These are phyloP conservation scores for Psilocybe subaeruginosa DNA, from an alignment of 768 basidiomycete genomes.

Conservation along the genomic window DNA sequence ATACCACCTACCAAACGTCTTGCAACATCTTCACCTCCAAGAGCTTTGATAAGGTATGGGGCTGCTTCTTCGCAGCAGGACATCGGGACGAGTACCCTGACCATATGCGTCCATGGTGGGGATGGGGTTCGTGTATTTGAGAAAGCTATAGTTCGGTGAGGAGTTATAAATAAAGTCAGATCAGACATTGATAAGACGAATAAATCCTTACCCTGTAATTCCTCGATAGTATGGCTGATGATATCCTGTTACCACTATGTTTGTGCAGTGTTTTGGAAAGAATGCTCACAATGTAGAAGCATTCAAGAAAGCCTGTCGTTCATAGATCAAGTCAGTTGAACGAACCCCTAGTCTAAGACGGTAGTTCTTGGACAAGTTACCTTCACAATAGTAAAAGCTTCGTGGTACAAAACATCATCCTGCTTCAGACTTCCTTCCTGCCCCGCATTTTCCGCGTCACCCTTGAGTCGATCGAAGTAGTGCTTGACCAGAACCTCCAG, in stretches of 20 bases:
- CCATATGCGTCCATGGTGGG: slow-evolving; percentile 81
- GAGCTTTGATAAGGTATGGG: slow-evolving; percentile 65
- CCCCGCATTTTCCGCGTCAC: slow-evolving; percentile 37
- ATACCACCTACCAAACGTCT: slow-evolving; percentile 81
- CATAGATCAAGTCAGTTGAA: background rate
- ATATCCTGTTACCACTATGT: background rate
- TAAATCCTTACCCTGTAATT: slow-evolving; percentile 57
- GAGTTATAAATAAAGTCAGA: background rate
- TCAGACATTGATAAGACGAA: background rate
- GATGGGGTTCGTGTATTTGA: slow-evolving; percentile 82
- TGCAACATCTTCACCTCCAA: slow-evolving; percentile 82
- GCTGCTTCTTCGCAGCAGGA: slow-evolving; percentile 79
- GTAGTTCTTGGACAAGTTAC: slow-evolving; percentile 30
- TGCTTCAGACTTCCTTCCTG: slow-evolving; percentile 55
- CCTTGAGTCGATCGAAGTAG: slow-evolving; percentile 71
- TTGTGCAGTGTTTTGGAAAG: background rate
- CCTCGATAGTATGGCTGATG: slow-evolving; percentile 80
- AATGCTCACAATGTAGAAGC: slow-evolving; percentile 64
- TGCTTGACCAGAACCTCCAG: slow-evolving; percentile 84
- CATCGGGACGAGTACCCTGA: slow-evolving; percentile 73
- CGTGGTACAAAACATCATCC: slow-evolving; percentile 82
- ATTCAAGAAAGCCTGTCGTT: slow-evolving; percentile 69
- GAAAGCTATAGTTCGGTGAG: slow-evolving; percentile 45
- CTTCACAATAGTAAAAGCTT: slow-evolving; percentile 78
- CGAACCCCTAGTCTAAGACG: background rate